Evolutionary conservation across 2,329 filamentous ascomycete species (phyloP).

Genomic region (Aspergillus sp.): DNA sequence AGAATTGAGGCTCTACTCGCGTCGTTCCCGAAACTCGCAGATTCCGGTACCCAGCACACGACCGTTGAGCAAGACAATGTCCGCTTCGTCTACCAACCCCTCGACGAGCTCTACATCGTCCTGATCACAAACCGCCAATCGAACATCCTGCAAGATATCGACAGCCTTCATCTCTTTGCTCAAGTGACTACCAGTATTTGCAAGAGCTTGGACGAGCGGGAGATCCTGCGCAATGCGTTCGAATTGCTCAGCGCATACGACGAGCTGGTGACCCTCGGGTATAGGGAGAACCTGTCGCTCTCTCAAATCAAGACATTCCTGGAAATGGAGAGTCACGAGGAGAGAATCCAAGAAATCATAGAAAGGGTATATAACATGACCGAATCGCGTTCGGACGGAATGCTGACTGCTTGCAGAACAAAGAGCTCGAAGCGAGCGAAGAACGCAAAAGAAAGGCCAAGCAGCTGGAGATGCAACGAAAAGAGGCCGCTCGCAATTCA

Average conservation of each 20-base stretch:
- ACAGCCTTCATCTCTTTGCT: conserved; percentile 94
- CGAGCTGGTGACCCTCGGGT: conserved; percentile 92
- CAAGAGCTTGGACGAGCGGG: conserved; percentile 91
- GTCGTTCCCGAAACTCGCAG: conserved; percentile 95
- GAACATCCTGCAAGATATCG: conserved; percentile 98
- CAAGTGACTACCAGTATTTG: conserved; percentile 97
- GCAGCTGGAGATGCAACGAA: conserved; percentile 97
- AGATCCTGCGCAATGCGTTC: conserved; percentile 92
- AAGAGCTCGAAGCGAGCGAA: conserved; percentile 96
- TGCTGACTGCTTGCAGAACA: conserved; percentile 65
- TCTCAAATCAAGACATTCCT: conserved; percentile 99
- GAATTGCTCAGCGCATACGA: conserved; percentile 96
- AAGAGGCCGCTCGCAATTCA: conserved; percentile 81
- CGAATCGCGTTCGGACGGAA: conserved; percentile 12
- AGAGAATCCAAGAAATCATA: conserved; percentile 98
- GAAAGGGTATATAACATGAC: conserved; percentile 62
- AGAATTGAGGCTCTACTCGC: conserved; percentile 95
- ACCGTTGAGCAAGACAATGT: conserved; percentile 99
- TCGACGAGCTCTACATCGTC: conserved; percentile 99
- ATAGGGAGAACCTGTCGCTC: conserved; percentile 92
- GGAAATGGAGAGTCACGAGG: conserved; percentile 99
- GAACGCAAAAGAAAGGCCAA: conserved; percentile 98
- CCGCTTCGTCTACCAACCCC: conserved; percentile 97
- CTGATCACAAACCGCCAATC: conserved; percentile 99
- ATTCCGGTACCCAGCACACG: conserved; percentile 94